Evolutionary conservation across 1,284 basidiomycete species (phyloP).

Genomic region (Rhodotorula sp.): DNA sequence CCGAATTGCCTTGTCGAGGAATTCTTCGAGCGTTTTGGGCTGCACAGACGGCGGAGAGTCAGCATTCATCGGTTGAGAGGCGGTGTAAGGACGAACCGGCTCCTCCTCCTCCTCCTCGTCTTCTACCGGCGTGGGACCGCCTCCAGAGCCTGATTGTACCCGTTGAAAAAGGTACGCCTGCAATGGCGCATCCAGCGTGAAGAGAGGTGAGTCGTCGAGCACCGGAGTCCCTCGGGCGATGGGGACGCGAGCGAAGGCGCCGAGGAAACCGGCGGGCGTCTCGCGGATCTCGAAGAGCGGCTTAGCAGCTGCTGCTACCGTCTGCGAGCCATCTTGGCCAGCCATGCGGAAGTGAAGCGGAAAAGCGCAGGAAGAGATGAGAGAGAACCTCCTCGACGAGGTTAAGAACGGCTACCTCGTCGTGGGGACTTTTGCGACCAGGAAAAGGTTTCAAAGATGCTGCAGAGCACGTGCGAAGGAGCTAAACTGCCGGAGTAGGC

Average conservation of each 20-base stretch:
- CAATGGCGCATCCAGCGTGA: slow-evolving; percentile 35
- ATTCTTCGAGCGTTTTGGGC: slow-evolving; percentile 25
- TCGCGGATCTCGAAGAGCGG: slow-evolving; percentile 21
- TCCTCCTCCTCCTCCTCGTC: slow-evolving; percentile 31
- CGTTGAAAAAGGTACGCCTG: slow-evolving; percentile 33
- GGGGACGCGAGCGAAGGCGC: slow-evolving; percentile 25
- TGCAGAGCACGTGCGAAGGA: too few relatives aligned
- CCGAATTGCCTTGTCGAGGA: slow-evolving; percentile 25
- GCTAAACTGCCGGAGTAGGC: too few relatives aligned
- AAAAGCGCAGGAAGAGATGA: too few relatives aligned
- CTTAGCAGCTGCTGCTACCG: background rate
- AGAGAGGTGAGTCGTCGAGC: slow-evolving; percentile 40
- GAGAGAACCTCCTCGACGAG: too few relatives aligned
- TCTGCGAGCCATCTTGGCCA: background rate
- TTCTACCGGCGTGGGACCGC: slow-evolving; percentile 31
- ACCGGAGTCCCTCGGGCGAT: slow-evolving; percentile 35
- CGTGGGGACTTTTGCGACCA: too few relatives aligned
- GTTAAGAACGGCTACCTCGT: too few relatives aligned
- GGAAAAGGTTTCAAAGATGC: too few relatives aligned
- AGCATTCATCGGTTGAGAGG: too few relatives aligned
- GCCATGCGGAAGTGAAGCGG: background rate
- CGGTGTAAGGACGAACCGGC: too few relatives aligned
- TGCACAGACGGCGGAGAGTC: background rate
- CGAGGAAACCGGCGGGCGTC: slow-evolving; percentile 33
- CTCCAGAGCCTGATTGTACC: slow-evolving; percentile 6